Conservation (phyloP, 108 stramenopile species). For the Seminavis robusta region DNA sequence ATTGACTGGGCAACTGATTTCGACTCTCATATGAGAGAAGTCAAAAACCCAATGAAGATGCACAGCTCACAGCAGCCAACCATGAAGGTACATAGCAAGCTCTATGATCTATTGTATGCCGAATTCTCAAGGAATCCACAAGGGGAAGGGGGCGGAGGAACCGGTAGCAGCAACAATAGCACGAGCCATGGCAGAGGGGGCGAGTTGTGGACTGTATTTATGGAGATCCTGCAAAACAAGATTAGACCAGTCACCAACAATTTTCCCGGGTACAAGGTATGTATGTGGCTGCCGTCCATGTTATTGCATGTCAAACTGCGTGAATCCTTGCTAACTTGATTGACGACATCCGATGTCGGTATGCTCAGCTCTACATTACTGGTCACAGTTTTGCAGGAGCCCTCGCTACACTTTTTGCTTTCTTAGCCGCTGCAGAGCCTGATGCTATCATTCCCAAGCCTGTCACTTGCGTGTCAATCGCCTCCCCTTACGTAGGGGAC, state of each 20-base stretch:
- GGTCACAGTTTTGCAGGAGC: constrained; percentile 73
- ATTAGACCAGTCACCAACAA: neutral
- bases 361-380: constrained; percentile 44
- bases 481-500: constrained; percentile 56
- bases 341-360: neutral
- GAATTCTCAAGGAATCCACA: too few relatives aligned
- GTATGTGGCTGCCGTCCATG: too few relatives aligned
- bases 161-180: too few relatives aligned
- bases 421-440: constrained; percentile 38
- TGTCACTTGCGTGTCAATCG: constrained; percentile 54
- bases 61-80: neutral
- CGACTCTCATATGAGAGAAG: neutral
- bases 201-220: neutral
- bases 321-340: neutral
- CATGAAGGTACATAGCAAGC: neutral
- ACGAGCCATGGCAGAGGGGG: neutral
- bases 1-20: neutral
- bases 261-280: neutral
- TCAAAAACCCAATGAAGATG: neutral
- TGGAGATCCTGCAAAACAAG: neutral
- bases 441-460: constrained; percentile 43
- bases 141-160: too few relatives aligned
- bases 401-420: constrained; percentile 59
- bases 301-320: neutral
- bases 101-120: neutral